Evolutionary conservation across 2,329 filamentous ascomycete species (phyloP), one percentile per base, ranked within the genome.

Genomic region (Elsinoe australis): DNA sequence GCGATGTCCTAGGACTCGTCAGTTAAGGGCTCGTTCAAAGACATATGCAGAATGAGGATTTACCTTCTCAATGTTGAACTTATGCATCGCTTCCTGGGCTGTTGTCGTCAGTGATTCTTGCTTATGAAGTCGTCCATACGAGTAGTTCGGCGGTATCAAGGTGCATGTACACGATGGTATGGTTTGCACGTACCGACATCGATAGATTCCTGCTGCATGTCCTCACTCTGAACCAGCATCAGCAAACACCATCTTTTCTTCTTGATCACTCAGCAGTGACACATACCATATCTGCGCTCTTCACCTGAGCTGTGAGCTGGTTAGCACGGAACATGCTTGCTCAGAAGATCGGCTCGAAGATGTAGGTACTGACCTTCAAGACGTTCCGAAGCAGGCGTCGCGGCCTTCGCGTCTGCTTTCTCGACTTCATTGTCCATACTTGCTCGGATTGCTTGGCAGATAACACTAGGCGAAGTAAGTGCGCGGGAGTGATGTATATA

Each of bases 1-100:
- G 89, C 89, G 63, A 95, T 95, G 64, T 95, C 89, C 87, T 94
- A n/a, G n/a, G n/a, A n/a, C n/a, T n/a, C n/a, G n/a, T n/a, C n/a
- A n/a, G n/a, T n/a, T n/a, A n/a, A n/a, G n/a, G n/a, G n/a, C n/a
- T n/a, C n/a, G n/a, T n/a, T n/a, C n/a, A n/a, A n/a, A n/a, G 58
- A 22, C 6, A 36, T 14, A 17, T 12, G 14, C n/a, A n/a, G n/a
- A n/a, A n/a, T n/a, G n/a, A n/a, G n/a, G n/a, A n/a, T n/a, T n/a
- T 61, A 81, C 81, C 75, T 86, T 86, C 63, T 86, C 82, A 53
- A 86, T 79, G 58, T 74, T 81, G 66, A 73, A 83, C 60, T 84
- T 82, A 54, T 77, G 74, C 79, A 85, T 85, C 22, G 82, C 82
- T 66, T 82, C 75, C 62, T 80, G 79, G 52, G 82, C 82, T 85